These are phyloP conservation scores for Crithidia expoeki DNA, from an alignment of 208 protist species.

Conservation along the genomic window DNA sequence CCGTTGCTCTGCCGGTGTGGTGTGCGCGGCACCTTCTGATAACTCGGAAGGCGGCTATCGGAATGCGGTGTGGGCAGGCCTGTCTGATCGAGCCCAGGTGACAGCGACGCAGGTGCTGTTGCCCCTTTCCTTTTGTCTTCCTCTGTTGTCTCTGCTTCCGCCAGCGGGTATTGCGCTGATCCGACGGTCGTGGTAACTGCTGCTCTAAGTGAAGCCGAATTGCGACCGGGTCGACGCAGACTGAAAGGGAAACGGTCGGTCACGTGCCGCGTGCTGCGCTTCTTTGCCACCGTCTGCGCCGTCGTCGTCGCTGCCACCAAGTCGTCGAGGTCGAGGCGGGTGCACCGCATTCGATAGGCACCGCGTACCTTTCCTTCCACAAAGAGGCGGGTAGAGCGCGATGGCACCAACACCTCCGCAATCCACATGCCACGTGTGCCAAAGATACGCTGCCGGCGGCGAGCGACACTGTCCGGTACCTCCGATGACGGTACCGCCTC, in stretches of 20 bases:
- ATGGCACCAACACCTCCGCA: constrained; percentile 24
- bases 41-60: not conserved
- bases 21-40: not conserved
- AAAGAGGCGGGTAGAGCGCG: constrained; percentile 21
- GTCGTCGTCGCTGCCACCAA: constrained; percentile 6
- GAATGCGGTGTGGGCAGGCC: not conserved
- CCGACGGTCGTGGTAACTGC: not conserved
- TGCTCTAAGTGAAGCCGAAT: not conserved
- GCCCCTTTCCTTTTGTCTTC: not conserved
- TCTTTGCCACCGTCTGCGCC: constrained; percentile 9
- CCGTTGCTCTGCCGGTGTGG: not conserved
- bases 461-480: constrained; percentile 21
- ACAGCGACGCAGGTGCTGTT: not conserved
- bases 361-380: constrained; percentile 27
- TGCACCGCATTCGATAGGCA: constrained; percentile 34
- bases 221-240: not conserved
- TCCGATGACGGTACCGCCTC: constrained; percentile 24
- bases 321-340: constrained; percentile 27
- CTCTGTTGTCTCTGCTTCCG: not conserved
- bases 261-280: constrained; percentile 3
- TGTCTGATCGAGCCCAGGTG: not conserved
- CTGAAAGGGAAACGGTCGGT: constrained; percentile 4
- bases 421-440: constrained; percentile 21
- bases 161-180: not conserved
- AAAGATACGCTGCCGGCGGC: constrained; percentile 18